Conservation (phyloP, 352 stramenopile genomes). For the Globisporangium carolinianum region DNA sequence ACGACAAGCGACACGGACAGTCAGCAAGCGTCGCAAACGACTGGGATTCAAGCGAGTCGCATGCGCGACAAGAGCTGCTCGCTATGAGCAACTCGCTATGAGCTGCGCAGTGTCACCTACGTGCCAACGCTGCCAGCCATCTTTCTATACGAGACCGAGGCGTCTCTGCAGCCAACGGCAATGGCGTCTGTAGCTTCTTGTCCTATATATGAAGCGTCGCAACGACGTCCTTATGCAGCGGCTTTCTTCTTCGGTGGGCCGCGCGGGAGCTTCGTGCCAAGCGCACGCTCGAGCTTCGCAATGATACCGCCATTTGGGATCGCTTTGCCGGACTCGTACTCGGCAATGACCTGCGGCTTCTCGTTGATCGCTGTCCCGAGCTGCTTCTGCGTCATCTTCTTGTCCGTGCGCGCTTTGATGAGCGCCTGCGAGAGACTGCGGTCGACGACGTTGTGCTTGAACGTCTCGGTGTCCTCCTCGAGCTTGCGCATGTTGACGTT, state of each 20-base stretch:
- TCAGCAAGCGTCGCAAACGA: too few relatives aligned
- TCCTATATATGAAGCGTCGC: neutral
- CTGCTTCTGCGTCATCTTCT: slow-evolving; percentile 99
- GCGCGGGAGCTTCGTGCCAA: slow-evolving; percentile 86
- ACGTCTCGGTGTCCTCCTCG: slow-evolving; percentile 87
- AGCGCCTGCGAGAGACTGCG: slow-evolving; percentile 89
- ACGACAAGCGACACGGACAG: too few relatives aligned
- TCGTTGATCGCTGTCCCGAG: slow-evolving; percentile 93
- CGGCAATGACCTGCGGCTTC: slow-evolving; percentile 95
- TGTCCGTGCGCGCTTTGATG: slow-evolving; percentile 93
- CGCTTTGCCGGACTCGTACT: slow-evolving; percentile 97
- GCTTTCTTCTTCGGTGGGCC: slow-evolving; percentile 64
- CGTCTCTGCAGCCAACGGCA: too few relatives aligned
- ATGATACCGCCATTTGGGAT: slow-evolving; percentile 98
- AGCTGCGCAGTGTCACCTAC: neutral
- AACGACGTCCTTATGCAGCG: slow-evolving; percentile 18
- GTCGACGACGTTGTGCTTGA: slow-evolving; percentile 86
- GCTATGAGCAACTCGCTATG: too few relatives aligned
- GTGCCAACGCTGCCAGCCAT: neutral
- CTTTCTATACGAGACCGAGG: neutral
- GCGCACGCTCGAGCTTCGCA: slow-evolving; percentile 92
- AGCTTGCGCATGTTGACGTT: slow-evolving; percentile 87
- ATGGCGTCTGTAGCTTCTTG: neutral
- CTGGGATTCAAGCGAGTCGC: too few relatives aligned
- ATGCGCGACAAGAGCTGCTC: too few relatives aligned